These are phyloP conservation scores for Phaffia rhodozyma DNA, from an alignment of 1,284 basidiomycete genomes.

Conservation along the genomic window DNA sequence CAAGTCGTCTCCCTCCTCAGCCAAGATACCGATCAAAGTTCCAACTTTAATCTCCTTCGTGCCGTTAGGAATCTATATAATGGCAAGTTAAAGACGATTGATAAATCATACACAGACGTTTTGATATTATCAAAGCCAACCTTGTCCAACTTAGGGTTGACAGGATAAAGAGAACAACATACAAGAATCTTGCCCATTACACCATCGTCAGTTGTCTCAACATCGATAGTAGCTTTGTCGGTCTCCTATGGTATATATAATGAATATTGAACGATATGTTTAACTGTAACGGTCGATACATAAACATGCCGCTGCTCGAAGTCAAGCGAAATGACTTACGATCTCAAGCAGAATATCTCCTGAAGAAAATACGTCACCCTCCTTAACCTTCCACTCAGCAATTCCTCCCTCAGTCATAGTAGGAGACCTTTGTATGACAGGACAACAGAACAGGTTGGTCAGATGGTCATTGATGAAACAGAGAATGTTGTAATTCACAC, in stretches of 20 bases:
- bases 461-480: not conserved
- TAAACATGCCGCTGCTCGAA: not conserved
- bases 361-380: constrained; percentile 68
- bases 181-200: constrained; percentile 86
- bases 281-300: not conserved
- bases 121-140: not conserved
- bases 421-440: constrained; percentile 60
- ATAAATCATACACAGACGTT: not conserved
- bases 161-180: constrained; percentile 11
- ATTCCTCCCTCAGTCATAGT: constrained; percentile 98
- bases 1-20: constrained; percentile 94
- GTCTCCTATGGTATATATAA: constrained; percentile 57
- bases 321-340: constrained; percentile 42
- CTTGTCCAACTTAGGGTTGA: not conserved
- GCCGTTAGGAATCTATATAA: constrained; percentile 57
- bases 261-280: not conserved
- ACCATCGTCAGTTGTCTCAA: constrained; percentile 97
- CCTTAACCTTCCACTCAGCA: constrained; percentile 79
- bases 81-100: not conserved
- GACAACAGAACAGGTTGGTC: not conserved
- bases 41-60: constrained; percentile 78
- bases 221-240: constrained; percentile 97
- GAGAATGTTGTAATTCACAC: too few species aligned
- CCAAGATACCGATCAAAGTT: constrained; percentile 76
- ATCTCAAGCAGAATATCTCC: constrained; percentile 92